Conservation (phyloP, 306 rosid genomes). For the Senna tora region DNA sequence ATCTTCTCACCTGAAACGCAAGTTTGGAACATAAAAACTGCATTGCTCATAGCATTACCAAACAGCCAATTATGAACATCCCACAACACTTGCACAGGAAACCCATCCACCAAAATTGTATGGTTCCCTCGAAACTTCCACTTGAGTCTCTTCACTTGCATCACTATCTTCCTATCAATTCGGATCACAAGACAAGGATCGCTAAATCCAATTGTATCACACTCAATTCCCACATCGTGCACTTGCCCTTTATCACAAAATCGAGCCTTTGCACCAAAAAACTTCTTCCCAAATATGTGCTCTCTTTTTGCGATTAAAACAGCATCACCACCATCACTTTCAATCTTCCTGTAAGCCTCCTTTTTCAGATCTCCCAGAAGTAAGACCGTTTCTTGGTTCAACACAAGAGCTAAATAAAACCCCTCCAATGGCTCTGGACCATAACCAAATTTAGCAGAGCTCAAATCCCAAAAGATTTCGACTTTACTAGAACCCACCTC, state of each 20-base stretch:
- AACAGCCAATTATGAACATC: constrained; percentile 96
- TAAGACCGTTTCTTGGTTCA: constrained; percentile 61
- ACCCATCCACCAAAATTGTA: constrained; percentile 79
- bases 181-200: constrained; percentile 80
- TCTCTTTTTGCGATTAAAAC: constrained; percentile 74
- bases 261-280: constrained; percentile 64
- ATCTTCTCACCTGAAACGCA: constrained; percentile 59
- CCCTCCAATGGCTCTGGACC: constrained; percentile 87
- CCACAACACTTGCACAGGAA: constrained; percentile 85
- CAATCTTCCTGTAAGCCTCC: constrained; percentile 66
- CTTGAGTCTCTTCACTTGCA: constrained; percentile 79
- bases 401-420: constrained; percentile 64
- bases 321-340: constrained; percentile 44
- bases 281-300: constrained; percentile 78
- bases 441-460: constrained; percentile 75
- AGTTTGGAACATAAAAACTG: constrained; percentile 91
- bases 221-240: constrained; percentile 81
- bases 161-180: constrained; percentile 73
- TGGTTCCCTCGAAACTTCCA: constrained; percentile 92
- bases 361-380: constrained; percentile 77
- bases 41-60: constrained; percentile 69
- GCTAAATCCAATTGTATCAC: constrained; percentile 62
- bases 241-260: constrained; percentile 74
- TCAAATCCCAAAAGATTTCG: constrained; percentile 74
- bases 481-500: constrained; percentile 61